phyloP scores from a whole-genome alignment of 2,329 filamentous ascomycete species.

The Pestalotiopsis fici region DNA sequence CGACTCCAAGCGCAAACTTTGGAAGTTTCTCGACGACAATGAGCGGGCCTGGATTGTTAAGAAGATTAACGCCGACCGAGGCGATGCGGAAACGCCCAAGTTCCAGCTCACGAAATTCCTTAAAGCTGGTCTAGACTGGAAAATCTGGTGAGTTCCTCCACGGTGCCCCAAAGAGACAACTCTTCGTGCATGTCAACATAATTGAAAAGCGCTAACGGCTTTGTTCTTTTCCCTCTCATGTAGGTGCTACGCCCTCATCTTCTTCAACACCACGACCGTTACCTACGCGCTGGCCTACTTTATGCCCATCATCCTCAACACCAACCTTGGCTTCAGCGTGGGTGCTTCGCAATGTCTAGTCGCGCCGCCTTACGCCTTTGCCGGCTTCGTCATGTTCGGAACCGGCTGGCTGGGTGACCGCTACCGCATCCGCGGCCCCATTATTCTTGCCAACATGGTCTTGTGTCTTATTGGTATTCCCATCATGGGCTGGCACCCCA shows the following conservation, averaged over 20 bases:
- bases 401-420: slow-evolving; percentile 68
- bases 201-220: not conserved
- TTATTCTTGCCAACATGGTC: slow-evolving; percentile 66
- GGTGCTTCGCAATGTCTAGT: slow-evolving; percentile 69
- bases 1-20: slow-evolving; percentile 38
- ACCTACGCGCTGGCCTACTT: slow-evolving; percentile 79
- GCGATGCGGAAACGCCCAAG: slow-evolving; percentile 47
- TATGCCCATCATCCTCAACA: slow-evolving; percentile 70
- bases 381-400: slow-evolving; percentile 61
- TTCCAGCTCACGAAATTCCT: slow-evolving; percentile 40
- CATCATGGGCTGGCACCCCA: slow-evolving; percentile 68
- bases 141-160: slow-evolving; percentile 11
- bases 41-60: slow-evolving; percentile 39
- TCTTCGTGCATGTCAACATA: not conserved
- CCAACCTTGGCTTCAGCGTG: slow-evolving; percentile 64
- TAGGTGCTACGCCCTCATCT: slow-evolving; percentile 63
- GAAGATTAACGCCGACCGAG: slow-evolving; percentile 45
- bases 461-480: slow-evolving; percentile 69
- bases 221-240: not conserved
- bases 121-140: slow-evolving; percentile 24
- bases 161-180: too few species aligned
- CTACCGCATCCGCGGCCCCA: slow-evolving; percentile 64
- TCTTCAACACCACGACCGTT: slow-evolving; percentile 69
- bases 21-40: slow-evolving; percentile 39
- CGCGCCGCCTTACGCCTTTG: slow-evolving; percentile 69